Evolutionary conservation across 345 rosid species (phyloP).

Genomic region (Dovyalis caffra): DNA sequence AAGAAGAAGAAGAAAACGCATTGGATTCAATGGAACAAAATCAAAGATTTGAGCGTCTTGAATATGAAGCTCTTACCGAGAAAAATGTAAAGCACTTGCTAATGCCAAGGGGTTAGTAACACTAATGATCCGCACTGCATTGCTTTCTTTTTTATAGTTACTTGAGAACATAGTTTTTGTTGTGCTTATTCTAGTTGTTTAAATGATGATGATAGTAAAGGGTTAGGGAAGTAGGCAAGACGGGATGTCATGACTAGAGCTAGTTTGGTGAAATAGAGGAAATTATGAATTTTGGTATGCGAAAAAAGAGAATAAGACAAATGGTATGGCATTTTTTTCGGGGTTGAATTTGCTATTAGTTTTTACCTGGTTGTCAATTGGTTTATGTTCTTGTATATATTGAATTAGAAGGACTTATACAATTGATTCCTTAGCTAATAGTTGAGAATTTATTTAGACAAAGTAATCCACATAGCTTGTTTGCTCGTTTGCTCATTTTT

Average conservation of each 20-base stretch:
- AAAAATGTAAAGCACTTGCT: conserved; percentile 61
- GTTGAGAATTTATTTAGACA: no score
- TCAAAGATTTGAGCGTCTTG: conserved; percentile 53
- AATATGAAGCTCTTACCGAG: conserved; percentile 72
- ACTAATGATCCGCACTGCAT: background rate
- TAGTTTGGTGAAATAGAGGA: conserved; percentile 58
- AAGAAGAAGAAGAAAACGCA: background rate
- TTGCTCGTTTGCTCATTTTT: background rate
- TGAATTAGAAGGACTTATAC: no score
- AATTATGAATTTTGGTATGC: conserved; percentile 44
- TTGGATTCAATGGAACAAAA: conserved; percentile 10
- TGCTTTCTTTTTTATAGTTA: background rate
- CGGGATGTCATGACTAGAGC: conserved; percentile 44
- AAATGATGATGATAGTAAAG: conserved; percentile 39
- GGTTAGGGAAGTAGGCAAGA: conserved; percentile 46
- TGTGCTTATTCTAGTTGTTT: background rate
- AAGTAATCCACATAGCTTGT: background rate
- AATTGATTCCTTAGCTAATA: no score
- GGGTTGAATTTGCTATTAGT: background rate
- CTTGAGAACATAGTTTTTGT: background rate
- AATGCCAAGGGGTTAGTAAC: conserved; percentile 30
- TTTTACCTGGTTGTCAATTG: background rate
- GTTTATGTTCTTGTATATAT: no score
- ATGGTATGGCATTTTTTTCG: conserved; percentile 36
- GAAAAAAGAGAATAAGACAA: conserved; percentile 52